These are phyloP conservation scores for Lachnellula arida DNA, from an alignment of 2,329 filamentous ascomycete species.

Conservation along the genomic window DNA sequence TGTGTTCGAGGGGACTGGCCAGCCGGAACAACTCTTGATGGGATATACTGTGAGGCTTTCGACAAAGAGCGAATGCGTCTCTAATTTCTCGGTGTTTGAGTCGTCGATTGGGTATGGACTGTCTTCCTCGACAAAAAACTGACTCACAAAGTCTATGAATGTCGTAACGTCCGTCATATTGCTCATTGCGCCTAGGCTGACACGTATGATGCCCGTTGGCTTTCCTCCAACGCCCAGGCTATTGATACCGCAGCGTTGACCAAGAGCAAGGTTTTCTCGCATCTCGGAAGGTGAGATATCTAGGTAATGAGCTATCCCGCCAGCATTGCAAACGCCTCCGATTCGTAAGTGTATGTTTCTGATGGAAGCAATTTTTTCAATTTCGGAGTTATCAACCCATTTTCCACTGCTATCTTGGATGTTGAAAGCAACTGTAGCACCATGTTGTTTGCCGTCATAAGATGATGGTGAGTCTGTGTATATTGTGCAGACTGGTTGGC, in stretches of 20 bases:
- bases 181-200: constrained; percentile 89
- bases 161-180: constrained; percentile 66
- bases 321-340: constrained; percentile 88
- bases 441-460: constrained; percentile 42
- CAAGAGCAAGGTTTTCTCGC: constrained; percentile 76
- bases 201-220: constrained; percentile 80
- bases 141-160: constrained; percentile 67
- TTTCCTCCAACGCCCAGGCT: constrained; percentile 67
- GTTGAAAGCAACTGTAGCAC: constrained; percentile 83
- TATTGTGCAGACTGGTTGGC: constrained; percentile 28
- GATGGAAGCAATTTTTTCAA: constrained; percentile 79
- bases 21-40: constrained; percentile 90
- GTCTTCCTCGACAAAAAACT: constrained; percentile 48
- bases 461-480: constrained; percentile 32
- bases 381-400: constrained; percentile 77
- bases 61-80: constrained; percentile 40
- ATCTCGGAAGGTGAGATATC: constrained; percentile 75
- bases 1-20: constrained; percentile 56
- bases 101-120: neutral
- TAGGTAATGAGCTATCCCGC: constrained; percentile 72
- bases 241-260: constrained; percentile 78
- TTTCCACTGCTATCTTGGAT: constrained; percentile 61
- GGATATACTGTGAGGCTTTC: constrained; percentile 73
- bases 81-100: neutral
- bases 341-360: constrained; percentile 81